Base-by-base conservation (phyloP, 805 yeast species). In the Pichia gijzeniarum region DNA sequence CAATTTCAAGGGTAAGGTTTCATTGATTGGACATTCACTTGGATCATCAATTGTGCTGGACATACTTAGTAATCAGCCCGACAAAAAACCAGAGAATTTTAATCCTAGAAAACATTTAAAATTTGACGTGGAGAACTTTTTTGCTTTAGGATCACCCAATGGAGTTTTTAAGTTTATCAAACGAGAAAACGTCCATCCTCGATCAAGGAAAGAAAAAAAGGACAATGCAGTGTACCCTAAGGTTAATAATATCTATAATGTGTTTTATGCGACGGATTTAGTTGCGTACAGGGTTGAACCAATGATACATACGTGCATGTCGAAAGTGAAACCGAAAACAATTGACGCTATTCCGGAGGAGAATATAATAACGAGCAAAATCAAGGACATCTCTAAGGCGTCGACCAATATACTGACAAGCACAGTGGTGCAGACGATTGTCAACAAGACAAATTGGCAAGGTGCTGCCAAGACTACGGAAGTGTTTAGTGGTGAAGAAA, bases 201-300 rank as follows among this genome's bases (percentile, higher is more conserved):
- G 47, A 16, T 20, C 17, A 1, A n/a, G 21, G 13, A 28, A 35
- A 14, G 48, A 44, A 9, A 28, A 48, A 14, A 55, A 53, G 9
- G 8, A 45, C 5, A 40, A 43, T 18, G 46, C 55, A 3, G 62
- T 68, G 8, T 62, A 74, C 3, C 88, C 93, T 3, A 73, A 72
- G 28, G 81, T 84, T 51, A 64, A 70, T 2, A 84, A 85, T 55
- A 62, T 85, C 36, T 93, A 84, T 66, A 91, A 91, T 58, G 65
- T 93, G 5, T 88, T 85, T 66, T 95, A 91, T 54, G 86, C 91
- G 0, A 82, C 95, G 52, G 99, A 91, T 59, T 96, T 97, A 0
- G 82, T 93, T 35, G 90, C 91, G 0, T 88, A 90, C 56, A 70
- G 98, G 45, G 65, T 90, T 47, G 99, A 91, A 62, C 99, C 99